Evolutionary conservation across 768 basidiomycete species (phyloP).

Genomic region (Exsudoporus frostii): DNA sequence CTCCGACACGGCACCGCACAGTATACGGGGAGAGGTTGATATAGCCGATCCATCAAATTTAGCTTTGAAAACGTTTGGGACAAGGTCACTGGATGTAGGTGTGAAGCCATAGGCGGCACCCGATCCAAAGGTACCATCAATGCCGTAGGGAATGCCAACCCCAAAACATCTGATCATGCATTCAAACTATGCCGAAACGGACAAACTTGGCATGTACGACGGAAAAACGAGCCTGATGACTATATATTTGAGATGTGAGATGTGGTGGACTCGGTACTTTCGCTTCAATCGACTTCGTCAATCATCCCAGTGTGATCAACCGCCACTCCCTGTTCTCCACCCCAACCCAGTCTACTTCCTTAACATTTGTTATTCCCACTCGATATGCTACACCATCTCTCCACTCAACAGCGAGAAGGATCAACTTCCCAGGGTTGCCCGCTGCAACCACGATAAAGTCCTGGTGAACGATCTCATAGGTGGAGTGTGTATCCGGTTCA

Average conservation of each 20-base stretch:
- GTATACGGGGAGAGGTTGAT: no score
- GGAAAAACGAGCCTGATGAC: not conserved
- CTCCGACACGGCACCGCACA: no score
- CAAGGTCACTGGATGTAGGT: no score
- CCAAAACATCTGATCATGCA: not conserved
- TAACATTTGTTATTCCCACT: not conserved
- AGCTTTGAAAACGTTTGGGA: no score
- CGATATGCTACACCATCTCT: constrained; percentile 13
- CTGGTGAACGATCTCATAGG: not conserved
- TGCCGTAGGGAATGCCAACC: not conserved
- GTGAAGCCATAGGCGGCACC: no score
- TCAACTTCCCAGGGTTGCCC: not conserved
- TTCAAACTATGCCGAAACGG: no score
- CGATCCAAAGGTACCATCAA: no score
- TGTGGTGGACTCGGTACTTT: not conserved
- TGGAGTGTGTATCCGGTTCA: not conserved
- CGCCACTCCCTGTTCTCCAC: constrained; percentile 11
- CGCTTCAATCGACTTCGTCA: not conserved
- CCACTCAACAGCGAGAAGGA: constrained; percentile 14
- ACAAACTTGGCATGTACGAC: not conserved
- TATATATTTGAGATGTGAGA: not conserved
- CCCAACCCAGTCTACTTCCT: not conserved
- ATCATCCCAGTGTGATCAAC: constrained; percentile 7
- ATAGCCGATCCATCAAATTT: no score
- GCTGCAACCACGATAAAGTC: constrained; percentile 10